phyloP scores from a whole-genome alignment of 768 basidiomycete species.

The Butyriboletus loyo region DNA sequence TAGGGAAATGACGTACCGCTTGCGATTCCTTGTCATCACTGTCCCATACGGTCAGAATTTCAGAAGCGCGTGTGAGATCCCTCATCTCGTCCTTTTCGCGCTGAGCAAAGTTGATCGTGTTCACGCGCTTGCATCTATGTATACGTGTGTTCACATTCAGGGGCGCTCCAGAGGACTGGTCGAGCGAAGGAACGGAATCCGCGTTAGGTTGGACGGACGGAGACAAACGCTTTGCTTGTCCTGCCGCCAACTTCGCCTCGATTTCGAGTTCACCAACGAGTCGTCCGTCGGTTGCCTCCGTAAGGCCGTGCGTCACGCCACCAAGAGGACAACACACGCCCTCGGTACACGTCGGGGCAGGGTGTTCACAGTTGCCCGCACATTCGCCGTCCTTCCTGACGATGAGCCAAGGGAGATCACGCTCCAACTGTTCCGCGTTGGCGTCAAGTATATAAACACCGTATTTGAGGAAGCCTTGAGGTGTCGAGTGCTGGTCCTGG shows the following conservation, averaged over 20 bases:
- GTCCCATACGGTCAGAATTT: conserved; percentile 56
- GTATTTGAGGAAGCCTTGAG: conserved; percentile 30
- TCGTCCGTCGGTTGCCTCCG: conserved; percentile 31
- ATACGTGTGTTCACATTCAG: conserved; percentile 12
- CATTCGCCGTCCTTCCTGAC: conserved; percentile 28
- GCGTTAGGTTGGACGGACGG: not conserved
- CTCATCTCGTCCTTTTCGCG: conserved; percentile 90
- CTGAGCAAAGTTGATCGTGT: conserved; percentile 78
- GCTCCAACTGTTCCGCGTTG: conserved; percentile 23
- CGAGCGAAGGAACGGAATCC: not conserved
- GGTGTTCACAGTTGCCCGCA: conserved; percentile 17
- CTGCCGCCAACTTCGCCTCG: conserved; percentile 14
- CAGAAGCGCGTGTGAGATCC: conserved; percentile 77
- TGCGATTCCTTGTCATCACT: conserved; percentile 11
- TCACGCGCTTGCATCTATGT: conserved; percentile 35
- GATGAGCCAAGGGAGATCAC: conserved; percentile 29
- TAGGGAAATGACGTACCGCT: conserved; percentile 2
- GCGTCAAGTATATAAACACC: conserved; percentile 32
- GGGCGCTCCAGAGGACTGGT: not conserved
- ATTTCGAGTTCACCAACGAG: conserved; percentile 23
- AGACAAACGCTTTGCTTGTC: not conserved
- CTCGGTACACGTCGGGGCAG: not conserved
- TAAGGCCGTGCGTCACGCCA: conserved; percentile 22
- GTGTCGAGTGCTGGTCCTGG: conserved; percentile 22
- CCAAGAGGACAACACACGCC: not conserved